Base-by-base conservation (phyloP, 306 rosid species). In the Leucaena leucocephala region DNA sequence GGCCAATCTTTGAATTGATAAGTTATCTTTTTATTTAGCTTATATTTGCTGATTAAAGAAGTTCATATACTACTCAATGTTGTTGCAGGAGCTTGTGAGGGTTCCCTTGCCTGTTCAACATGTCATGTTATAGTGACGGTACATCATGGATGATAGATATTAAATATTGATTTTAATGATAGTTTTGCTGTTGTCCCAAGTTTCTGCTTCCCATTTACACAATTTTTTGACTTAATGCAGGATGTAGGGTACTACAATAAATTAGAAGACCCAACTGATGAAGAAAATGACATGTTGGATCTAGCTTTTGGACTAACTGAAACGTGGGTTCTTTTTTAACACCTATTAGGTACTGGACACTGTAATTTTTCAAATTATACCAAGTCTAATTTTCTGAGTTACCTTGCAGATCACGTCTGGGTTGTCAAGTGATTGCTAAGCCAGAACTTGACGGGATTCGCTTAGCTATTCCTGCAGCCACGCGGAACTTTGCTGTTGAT, bases 241-340 rank as follows among this genome's bases (percentile, higher is more conserved):
- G 98, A 95, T 64, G 74, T 88, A 87, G 91, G 87, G 46, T 54
- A 91, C 68, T 92, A 92, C 84, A 95, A 91, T 78, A 92, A 91
- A 82, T 83, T 94, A 57, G 98, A 95, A 85, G 98, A 95, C 42
- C 96, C 98, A 68, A 87, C 91, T 8, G 98, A 95, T 58, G 98
- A 95, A 86, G 98, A 95, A 84, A 95, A 95, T 57, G 98, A 95
- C 78, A 95, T 92, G 98, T 90, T 95, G 89, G 98, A 95, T 86
- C 89, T 92, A 49, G 98, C 98, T 52, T 92, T 92, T 55, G 98
- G 91, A 52, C 97, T 95, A 34, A 76, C 88, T 15, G 97, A 91
- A 90, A 95, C 97, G 98, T 92, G 44, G 21, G 96, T 87, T 67
- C 57, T 76, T 77, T 77, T 62, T 38, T 48, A 13, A 19, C 82